Percentiles rank a stretch among this genome's conserved stretches.
Evolutionary conservation across 129 eudicot genomes (phyloP).

Genomic region (Oenanthe sinensis): DNA sequence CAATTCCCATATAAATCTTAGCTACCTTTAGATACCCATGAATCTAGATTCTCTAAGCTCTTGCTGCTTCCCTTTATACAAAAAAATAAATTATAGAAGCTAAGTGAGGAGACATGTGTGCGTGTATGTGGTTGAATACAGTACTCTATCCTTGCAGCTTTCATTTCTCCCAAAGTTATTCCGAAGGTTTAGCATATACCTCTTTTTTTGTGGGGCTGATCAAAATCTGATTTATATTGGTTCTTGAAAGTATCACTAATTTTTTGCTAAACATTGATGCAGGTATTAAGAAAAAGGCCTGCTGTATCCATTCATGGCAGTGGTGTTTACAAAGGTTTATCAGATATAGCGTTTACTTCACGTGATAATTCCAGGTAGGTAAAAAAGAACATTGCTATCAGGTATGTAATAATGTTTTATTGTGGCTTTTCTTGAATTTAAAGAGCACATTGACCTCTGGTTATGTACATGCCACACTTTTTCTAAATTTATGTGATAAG

Average conservation of each 20-base stretch:
- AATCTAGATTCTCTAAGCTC: neutral
- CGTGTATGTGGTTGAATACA: neutral
- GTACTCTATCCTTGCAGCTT: neutral
- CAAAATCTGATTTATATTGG: neutral
- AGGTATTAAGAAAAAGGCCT: constrained; percentile 65
- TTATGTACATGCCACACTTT: neutral
- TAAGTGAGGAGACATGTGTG: neutral
- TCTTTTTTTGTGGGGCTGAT: neutral
- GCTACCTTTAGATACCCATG: neutral
- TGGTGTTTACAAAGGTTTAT: constrained; percentile 50
- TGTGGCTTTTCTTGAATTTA: neutral
- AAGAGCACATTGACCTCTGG: neutral
- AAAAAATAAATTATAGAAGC: neutral
- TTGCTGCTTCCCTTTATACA: neutral
- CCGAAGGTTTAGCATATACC: neutral
- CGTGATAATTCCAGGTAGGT: constrained; percentile 59
- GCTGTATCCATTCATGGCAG: constrained; percentile 57
- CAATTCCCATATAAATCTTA: neutral
- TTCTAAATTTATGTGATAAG: neutral
- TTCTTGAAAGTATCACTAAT: neutral
- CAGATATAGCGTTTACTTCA: constrained; percentile 65
- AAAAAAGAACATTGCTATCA: neutral
- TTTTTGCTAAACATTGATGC: constrained; percentile 22
- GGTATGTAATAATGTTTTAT: neutral
- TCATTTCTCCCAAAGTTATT: neutral